Evolutionary conservation across 441 rosid genomes (phyloP).

Genomic region (Corymbia citriodora): DNA sequence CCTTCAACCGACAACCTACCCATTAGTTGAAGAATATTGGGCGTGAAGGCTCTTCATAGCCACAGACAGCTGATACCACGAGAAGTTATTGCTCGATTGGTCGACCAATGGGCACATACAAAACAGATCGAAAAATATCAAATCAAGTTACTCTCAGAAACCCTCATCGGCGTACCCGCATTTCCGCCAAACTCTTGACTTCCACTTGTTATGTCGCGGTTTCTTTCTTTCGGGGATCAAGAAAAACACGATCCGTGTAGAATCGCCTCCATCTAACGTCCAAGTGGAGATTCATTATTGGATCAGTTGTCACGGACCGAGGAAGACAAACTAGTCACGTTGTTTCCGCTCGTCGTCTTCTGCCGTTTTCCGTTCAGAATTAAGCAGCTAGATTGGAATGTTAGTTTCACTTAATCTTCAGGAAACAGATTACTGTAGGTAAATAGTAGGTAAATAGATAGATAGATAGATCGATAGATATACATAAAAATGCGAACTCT

Average conservation of each 20-base stretch:
- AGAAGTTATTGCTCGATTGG: too few relatives aligned
- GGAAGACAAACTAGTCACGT: background rate
- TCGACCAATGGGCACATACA: too few relatives aligned
- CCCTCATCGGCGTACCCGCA: background rate
- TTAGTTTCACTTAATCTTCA: background rate
- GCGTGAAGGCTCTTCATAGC: too few relatives aligned
- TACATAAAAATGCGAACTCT: background rate
- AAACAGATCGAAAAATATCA: too few relatives aligned
- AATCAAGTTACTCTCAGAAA: background rate
- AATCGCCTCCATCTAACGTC: too few relatives aligned
- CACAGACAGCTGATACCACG: too few relatives aligned
- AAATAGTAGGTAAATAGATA: too few relatives aligned
- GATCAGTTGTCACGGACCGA: background rate
- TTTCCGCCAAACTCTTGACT: too few relatives aligned
- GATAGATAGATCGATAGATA: too few relatives aligned
- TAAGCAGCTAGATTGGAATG: background rate
- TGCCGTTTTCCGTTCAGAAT: background rate
- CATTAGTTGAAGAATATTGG: too few relatives aligned
- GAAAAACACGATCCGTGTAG: background rate
- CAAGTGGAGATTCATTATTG: background rate
- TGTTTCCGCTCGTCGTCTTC: background rate
- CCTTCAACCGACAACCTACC: too few relatives aligned
- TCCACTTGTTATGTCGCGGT: too few relatives aligned
- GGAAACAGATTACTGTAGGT: background rate
- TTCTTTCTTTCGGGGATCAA: background rate